A percentile compares a stretch with the other conserved stretches of the same genome.
These are phyloP conservation scores for Phytophthora nicotianae DNA, from an alignment of 352 stramenopile species.

Conservation along the genomic window DNA sequence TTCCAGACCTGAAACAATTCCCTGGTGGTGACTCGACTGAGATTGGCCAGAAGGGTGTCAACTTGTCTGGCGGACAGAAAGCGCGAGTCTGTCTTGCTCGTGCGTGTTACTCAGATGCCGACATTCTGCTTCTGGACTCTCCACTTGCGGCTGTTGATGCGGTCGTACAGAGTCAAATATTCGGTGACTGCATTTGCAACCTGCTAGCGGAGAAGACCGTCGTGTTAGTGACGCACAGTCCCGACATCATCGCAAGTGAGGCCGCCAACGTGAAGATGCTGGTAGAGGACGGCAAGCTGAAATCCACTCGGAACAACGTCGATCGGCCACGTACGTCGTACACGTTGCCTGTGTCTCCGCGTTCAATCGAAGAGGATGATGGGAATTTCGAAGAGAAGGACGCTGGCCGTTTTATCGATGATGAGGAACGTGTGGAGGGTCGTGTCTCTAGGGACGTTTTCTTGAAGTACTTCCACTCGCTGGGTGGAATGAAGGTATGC, in stretches of 20 bases:
- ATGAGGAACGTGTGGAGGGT: slow-evolving; percentile 51
- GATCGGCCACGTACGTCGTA: slow-evolving; percentile 13
- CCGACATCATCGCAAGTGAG: slow-evolving; percentile 52
- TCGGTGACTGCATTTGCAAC: slow-evolving; percentile 51
- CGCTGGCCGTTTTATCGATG: slow-evolving; percentile 35
- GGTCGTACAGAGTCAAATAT: slow-evolving; percentile 92
- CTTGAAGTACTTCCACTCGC: slow-evolving; percentile 40
- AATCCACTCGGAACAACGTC: slow-evolving; percentile 7
- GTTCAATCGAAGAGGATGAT: not conserved
- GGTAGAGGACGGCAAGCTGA: not conserved
- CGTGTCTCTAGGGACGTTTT: slow-evolving; percentile 52
- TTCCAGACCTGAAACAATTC: slow-evolving; percentile 87
- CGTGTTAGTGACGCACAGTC: slow-evolving; percentile 74
- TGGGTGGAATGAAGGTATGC: slow-evolving; percentile 41
- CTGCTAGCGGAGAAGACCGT: slow-evolving; percentile 64
- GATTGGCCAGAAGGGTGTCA: slow-evolving; percentile 96
- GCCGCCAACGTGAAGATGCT: slow-evolving; percentile 30
- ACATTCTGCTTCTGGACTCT: slow-evolving; percentile 2
- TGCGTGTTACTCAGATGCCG: slow-evolving; percentile 61
- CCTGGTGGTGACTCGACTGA: slow-evolving; percentile 90
- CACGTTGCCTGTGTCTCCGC: slow-evolving; percentile 1
- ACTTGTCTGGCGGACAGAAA: slow-evolving; percentile 94
- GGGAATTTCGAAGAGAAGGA: not conserved
- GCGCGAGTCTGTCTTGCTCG: slow-evolving; percentile 70
- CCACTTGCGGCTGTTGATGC: slow-evolving; percentile 78